Evolutionary conservation across 129 eudicot species (phyloP), one percentile per base, ranked within the genome.

Genomic region (Lactuca sativa): DNA sequence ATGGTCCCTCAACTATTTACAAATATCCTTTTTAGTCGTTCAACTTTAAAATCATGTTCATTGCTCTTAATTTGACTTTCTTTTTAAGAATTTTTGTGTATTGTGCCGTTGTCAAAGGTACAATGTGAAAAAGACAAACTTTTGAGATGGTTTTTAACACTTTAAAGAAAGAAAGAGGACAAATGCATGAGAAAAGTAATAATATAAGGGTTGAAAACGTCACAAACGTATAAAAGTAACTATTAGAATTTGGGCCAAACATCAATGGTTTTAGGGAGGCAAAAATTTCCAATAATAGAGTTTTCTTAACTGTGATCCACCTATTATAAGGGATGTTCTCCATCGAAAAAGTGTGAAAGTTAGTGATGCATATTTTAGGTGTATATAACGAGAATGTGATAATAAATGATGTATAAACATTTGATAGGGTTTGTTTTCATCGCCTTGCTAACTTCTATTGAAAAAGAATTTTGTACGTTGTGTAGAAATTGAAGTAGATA

Each of bases 1-100:
- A 59, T 71, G 37, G 59, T 49, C 59, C 75, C 59, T 71, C 0
- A 21, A 67, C 52, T 15, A 9, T 15, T 53, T 4, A 53, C n/a
- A 67, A 54, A 15, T 4, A 8, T 11, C 8, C 8, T 4, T 3
- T 47, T 38, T 40, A 62, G 49, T 16, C 67, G 12, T 17, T 61
- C 3, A 14, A 61, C 49, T 61, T 61, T 61, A n/a, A 59, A 36
- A 34, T 15, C 47, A 34, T 61, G 66, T n/a, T 59, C 44, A 34
- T 59, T 59, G 47, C 15, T 33, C 47, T 59, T 14, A 13, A 13
- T 18, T 32, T 12, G 38, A 59, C 43, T 33, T 59, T 33, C 11
- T 9, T 43, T 43, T 47, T 47, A 47, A 12, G 12, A 47, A 11
- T 47, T 47, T 12, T 15, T 47, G 52, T 47, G 12, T 3, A 47